phyloP scores from a whole-genome alignment of 352 stramenopile species.

The Pythium coloratum region DNA sequence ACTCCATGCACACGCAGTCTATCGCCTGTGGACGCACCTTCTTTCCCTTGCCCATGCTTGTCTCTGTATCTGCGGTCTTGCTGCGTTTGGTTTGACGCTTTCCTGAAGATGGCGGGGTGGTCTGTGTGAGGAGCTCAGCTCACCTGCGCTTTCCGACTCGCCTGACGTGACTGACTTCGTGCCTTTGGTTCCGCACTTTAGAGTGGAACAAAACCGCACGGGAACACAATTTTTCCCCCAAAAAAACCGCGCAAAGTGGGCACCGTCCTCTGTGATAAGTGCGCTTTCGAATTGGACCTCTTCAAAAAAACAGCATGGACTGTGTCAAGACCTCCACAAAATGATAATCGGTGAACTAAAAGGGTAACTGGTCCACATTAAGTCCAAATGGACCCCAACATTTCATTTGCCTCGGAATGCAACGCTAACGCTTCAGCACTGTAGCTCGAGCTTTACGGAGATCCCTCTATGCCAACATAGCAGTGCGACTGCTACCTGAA shows the following conservation, averaged over 20 bases:
- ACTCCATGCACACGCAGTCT: neutral
- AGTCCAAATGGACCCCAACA: neutral
- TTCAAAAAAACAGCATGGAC: no score
- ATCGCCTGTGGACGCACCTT: neutral
- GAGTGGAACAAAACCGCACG: neutral
- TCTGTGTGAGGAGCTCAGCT: neutral
- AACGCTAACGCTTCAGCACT: no score
- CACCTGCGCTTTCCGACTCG: no score
- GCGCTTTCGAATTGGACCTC: neutral
- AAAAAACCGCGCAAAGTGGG: slow-evolving; percentile 1
- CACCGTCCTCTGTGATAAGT: neutral
- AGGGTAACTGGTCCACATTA: neutral
- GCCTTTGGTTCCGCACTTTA: neutral
- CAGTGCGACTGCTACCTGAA: slow-evolving; percentile 38
- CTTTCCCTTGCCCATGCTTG: slow-evolving; percentile 2
- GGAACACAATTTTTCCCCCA: neutral
- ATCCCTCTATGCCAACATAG: slow-evolving; percentile 15
- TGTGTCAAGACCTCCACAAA: neutral
- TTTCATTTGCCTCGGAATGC: no score
- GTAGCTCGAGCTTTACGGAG: neutral
- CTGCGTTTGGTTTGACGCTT: neutral
- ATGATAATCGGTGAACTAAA: neutral
- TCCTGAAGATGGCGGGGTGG: neutral
- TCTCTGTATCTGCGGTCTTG: neutral
- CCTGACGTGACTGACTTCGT: neutral